These are phyloP conservation scores for Cryptococcus sp. DNA, from an alignment of 1,284 basidiomycete genomes.

Conservation along the genomic window DNA sequence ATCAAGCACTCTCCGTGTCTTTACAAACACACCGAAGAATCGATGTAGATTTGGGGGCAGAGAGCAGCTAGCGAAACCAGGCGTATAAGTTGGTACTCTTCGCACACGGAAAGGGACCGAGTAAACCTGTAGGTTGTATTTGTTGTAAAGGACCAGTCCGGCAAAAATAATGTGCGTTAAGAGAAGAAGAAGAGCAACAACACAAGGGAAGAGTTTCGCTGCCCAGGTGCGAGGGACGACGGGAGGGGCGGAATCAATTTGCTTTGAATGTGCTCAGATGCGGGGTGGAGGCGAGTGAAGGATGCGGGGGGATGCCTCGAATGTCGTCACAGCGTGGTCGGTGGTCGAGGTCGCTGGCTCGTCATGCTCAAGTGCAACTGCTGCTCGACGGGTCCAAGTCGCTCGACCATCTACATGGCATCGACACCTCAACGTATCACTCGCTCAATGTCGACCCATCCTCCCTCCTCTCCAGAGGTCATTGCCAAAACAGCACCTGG, in stretches of 20 bases:
- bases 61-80: conserved; percentile 38
- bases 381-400: too few species aligned
- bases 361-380: too few species aligned
- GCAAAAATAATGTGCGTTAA: conserved; percentile 1
- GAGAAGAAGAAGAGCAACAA: conserved; percentile 1
- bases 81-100: conserved; percentile 18
- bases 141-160: background rate
- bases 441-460: conserved; percentile 23
- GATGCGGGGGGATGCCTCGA: too few species aligned
- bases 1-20: conserved; percentile 38
- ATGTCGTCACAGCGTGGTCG: too few species aligned
- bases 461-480: conserved; percentile 6
- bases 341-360: too few species aligned
- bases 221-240: background rate
- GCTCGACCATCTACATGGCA: background rate
- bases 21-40: too few species aligned
- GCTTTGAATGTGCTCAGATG: too few species aligned
- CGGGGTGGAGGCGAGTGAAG: too few species aligned
- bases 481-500: conserved; percentile 26
- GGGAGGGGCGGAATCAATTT: too few species aligned
- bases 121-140: background rate
- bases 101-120: conserved; percentile 12
- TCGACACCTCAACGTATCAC: conserved; percentile 25
- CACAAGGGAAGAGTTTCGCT: conserved; percentile 2
- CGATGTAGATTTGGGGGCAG: conserved; percentile 3